Evolutionary conservation across 1,284 basidiomycete species (phyloP).

Genomic region (Chondrostereum purpureum): DNA sequence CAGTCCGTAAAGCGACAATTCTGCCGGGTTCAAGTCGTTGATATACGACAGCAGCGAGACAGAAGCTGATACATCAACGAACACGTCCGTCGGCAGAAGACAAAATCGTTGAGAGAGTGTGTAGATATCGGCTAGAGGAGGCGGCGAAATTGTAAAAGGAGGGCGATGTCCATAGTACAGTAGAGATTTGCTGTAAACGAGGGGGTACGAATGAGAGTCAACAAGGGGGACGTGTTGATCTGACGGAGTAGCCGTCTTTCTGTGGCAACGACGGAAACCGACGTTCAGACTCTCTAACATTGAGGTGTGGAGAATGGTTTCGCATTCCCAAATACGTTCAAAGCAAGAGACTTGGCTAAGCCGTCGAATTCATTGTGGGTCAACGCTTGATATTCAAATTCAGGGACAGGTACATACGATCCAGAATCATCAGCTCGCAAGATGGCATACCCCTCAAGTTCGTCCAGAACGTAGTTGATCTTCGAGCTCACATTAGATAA

Average conservation of each 20-base stretch:
- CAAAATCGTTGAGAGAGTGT: constrained; percentile 31
- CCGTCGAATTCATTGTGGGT: constrained; percentile 5
- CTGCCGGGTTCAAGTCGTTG: constrained; percentile 44
- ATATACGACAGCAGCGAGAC: constrained; percentile 43
- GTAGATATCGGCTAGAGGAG: constrained; percentile 26
- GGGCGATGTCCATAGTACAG: constrained; percentile 19
- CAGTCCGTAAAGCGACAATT: constrained; percentile 26
- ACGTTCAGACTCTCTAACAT: constrained; percentile 15
- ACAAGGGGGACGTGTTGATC: constrained; percentile 25
- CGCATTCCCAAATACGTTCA: constrained; percentile 48
- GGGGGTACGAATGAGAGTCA: constrained; percentile 37
- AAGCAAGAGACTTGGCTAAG: constrained; percentile 48
- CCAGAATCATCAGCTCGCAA: constrained; percentile 31
- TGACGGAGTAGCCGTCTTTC: constrained; percentile 18
- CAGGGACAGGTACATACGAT: constrained; percentile 26
- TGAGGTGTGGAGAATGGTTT: constrained; percentile 18
- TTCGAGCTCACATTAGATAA: constrained; percentile 14
- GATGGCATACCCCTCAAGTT: constrained; percentile 39
- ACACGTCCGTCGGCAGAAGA: constrained; percentile 41
- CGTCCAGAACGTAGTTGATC: constrained; percentile 45
- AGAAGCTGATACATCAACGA: constrained; percentile 24
- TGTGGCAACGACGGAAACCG: constrained; percentile 20
- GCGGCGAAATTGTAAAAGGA: constrained; percentile 22
- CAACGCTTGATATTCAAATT: too few species aligned
- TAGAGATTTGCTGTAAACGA: constrained; percentile 39